Percentiles rank a stretch among this genome's conserved stretches.
Conservation (phyloP, 2,329 filamentous ascomycete species). For the Monosporascus sp. region DNA sequence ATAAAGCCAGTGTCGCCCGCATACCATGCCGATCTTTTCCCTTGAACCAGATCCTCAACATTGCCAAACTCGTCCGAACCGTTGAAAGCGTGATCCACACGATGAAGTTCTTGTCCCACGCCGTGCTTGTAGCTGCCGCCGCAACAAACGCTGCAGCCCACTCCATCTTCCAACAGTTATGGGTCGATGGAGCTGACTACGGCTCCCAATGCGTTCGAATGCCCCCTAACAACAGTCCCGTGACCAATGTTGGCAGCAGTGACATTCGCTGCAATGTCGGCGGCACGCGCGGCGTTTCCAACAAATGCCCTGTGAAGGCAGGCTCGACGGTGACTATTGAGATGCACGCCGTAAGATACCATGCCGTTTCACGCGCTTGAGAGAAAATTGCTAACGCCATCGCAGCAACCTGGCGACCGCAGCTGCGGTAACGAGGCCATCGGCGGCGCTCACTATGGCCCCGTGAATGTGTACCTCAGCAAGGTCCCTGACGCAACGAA, state of each 20-base stretch:
- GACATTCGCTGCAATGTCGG: slow-evolving; percentile 41
- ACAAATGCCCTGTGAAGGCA: slow-evolving; percentile 40
- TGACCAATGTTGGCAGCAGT: slow-evolving; percentile 37
- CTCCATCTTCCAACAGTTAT: slow-evolving; percentile 48
- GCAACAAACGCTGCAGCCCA: slow-evolving; percentile 39
- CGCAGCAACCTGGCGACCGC: slow-evolving; percentile 40
- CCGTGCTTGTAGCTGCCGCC: slow-evolving; percentile 29
- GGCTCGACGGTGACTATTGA: slow-evolving; percentile 26
- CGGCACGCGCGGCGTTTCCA: slow-evolving; percentile 27
- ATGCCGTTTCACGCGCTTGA: background rate
- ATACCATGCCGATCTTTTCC: slow-evolving; percentile 10
- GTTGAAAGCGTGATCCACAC: slow-evolving; percentile 6
- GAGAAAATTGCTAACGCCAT: background rate
- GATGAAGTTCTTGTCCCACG: slow-evolving; percentile 33
- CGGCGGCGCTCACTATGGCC: slow-evolving; percentile 49
- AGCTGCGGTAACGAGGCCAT: slow-evolving; percentile 43
- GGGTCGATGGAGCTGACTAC: slow-evolving; percentile 42
- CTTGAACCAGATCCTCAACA: slow-evolving; percentile 5
- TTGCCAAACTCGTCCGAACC: background rate
- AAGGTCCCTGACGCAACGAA: slow-evolving; percentile 43
- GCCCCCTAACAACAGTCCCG: slow-evolving; percentile 45
- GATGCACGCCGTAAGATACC: slow-evolving; percentile 22
- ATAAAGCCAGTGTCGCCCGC: slow-evolving; percentile 13
- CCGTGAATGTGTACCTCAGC: slow-evolving; percentile 47
- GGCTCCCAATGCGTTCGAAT: slow-evolving; percentile 42